Percentiles rank a stretch among this genome's conserved stretches.
phyloP scores from a whole-genome alignment of 768 basidiomycete genomes.

The Tulasnella sp. region DNA sequence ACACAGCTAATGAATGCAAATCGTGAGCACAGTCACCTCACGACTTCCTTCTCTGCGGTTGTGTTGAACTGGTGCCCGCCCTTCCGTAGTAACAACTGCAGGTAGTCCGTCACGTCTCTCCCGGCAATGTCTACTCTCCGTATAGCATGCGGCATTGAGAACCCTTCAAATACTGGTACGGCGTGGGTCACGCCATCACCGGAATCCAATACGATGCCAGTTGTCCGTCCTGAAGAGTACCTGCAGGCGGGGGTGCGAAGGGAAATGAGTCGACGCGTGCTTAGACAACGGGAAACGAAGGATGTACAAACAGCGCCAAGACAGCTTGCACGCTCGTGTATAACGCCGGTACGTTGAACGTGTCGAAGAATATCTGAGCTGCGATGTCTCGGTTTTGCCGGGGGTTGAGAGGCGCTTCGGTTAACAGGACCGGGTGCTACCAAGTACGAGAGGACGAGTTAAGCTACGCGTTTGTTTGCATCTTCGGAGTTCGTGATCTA shows the following conservation, averaged over 20 bases:
- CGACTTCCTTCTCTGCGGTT: constrained; percentile 93
- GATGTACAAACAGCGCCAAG: constrained; percentile 65
- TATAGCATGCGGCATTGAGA: constrained; percentile 98
- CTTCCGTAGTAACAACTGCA: constrained; percentile 88
- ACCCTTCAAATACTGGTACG: constrained; percentile 97
- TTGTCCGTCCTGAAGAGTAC: constrained; percentile 96
- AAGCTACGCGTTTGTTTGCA: neutral
- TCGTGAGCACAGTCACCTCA: constrained; percentile 35
- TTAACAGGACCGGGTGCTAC: constrained; percentile 93
- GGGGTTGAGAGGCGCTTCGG: constrained; percentile 96
- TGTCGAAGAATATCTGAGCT: constrained; percentile 98
- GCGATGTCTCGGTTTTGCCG: constrained; percentile 92
- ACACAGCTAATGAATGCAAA: neutral
- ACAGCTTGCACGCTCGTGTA: constrained; percentile 97
- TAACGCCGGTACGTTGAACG: constrained; percentile 97
- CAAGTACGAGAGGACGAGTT: neutral
- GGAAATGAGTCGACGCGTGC: neutral
- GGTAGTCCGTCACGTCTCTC: constrained; percentile 94
- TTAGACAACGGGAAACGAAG: neutral
- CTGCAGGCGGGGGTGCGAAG: constrained; percentile 38
- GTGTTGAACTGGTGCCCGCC: constrained; percentile 92
- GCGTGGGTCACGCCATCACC: constrained; percentile 99
- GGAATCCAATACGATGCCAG: constrained; percentile 97
- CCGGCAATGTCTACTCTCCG: constrained; percentile 94
- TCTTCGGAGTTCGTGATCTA: neutral